Conservation (phyloP, 257 asterid species). For the Phtheirospermum japonicum region DNA sequence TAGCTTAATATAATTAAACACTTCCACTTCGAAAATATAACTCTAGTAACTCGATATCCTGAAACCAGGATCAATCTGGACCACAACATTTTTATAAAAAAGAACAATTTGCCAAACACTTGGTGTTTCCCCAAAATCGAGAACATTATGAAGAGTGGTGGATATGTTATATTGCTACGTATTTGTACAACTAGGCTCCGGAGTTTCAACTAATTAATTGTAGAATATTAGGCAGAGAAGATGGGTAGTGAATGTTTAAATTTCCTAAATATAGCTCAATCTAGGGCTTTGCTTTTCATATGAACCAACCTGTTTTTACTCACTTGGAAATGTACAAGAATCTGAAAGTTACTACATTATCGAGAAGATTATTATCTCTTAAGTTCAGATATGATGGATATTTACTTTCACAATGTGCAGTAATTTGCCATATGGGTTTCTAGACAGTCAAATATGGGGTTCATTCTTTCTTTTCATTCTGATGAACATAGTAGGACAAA, state of each 20-base stretch:
- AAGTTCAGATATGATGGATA: background rate
- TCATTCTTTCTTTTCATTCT: background rate
- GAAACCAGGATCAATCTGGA: background rate
- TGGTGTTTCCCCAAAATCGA: background rate
- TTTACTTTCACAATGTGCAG: background rate
- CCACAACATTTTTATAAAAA: background rate
- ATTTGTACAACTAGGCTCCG: background rate
- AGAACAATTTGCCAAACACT: background rate
- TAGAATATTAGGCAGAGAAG: background rate
- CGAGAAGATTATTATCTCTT: background rate
- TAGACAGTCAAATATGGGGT: background rate
- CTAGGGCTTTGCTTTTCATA: background rate
- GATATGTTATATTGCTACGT: background rate
- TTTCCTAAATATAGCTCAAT: background rate
- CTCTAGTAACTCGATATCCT: background rate
- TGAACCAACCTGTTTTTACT: background rate
- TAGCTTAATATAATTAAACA: background rate
- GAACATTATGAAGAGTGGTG: background rate
- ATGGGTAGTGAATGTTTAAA: background rate
- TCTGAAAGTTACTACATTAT: background rate
- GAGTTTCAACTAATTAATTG: background rate
- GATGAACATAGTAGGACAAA: background rate
- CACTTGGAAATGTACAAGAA: background rate
- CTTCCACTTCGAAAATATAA: constrained; percentile 1
- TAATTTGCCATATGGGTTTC: background rate